Conservation (phyloP, 345 rosid genomes). For the Triadica sebifera region DNA sequence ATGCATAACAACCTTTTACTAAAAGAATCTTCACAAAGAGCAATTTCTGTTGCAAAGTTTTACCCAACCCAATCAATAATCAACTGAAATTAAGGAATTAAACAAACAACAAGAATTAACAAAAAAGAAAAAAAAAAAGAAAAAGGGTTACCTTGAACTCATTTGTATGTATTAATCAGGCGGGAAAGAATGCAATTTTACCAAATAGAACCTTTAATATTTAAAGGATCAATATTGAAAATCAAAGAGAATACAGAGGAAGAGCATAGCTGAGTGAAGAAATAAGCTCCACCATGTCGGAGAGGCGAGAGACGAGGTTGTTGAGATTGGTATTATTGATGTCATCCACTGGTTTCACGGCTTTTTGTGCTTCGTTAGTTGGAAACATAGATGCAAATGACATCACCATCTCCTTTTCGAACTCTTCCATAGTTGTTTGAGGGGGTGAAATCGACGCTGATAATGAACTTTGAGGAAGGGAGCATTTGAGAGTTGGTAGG, state of each 20-base stretch:
- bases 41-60: background rate
- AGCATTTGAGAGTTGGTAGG: background rate
- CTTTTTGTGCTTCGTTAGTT: constrained; percentile 56
- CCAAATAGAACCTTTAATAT: constrained; percentile 69
- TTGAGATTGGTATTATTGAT: constrained; percentile 61
- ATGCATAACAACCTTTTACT: constrained; percentile 75
- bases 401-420: constrained; percentile 57
- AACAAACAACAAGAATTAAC: background rate
- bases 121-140: too few relatives aligned
- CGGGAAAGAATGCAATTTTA: constrained; percentile 80
- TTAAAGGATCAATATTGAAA: background rate
- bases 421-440: constrained; percentile 26
- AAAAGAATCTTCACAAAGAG: constrained; percentile 52
- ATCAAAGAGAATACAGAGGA: background rate
- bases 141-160: constrained; percentile 57
- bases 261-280: background rate
- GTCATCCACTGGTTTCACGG: constrained; percentile 64
- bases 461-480: background rate
- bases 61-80: background rate
- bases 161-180: constrained; percentile 81
- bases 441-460: background rate
- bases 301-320: constrained; percentile 62
- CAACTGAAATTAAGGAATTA: too few relatives aligned
- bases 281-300: constrained; percentile 60
- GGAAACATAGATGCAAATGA: constrained; percentile 67